Base-by-base conservation (phyloP, 805 yeast genomes). In the Metschnikowia aberdeeniae region DNA sequence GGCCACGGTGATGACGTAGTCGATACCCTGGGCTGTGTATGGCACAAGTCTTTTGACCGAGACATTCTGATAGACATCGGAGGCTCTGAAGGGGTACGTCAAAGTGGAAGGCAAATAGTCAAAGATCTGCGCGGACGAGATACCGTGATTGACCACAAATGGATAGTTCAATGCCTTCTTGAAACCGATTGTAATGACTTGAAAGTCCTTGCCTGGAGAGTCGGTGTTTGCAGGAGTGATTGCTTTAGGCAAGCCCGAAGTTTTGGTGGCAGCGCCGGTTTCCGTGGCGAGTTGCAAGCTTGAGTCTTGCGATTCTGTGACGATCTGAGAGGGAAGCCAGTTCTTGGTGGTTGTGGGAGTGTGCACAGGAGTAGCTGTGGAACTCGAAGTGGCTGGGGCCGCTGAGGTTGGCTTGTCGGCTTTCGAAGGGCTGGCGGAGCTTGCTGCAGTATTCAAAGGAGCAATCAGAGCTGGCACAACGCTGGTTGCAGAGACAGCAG, bases 1-100 rank as follows among this genome's bases (percentile, higher is more conserved):
- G 6, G 97, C 98, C 49, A 90, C 86, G 0, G 97, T 86, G 44
- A 87, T 87, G 49, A 89, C 77, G 63, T 88, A 92, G 36, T 64
- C 52, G 45, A 69, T 58, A 27, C 68, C 73, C 11, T 52, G 46
- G 2, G 87, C 76, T 13, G 82, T 74, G 60, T 81, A 86, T 32
- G 98, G 98, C 49, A 84, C 81, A 55, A 92, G 74, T 61, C 83
- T 79, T 47, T 72, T 68, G 52, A 90, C 88, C 7, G 80, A 62
- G 19, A 87, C 77, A 5, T 76, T 59, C 32, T 53, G 57, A n/a
- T 49, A 46, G 5, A 52, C 41, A 10, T 40, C 31, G 34, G 62
- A 56, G 11, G 67, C 61, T n/a, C 43, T 14, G 54, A 88, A 82
- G 45, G 96, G 90, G 57, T 66, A 76, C 1, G 72, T 66, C 46